Base-by-base conservation (phyloP, 2,329 filamentous ascomycete species). In the Sporothrix schenckii region DNA sequence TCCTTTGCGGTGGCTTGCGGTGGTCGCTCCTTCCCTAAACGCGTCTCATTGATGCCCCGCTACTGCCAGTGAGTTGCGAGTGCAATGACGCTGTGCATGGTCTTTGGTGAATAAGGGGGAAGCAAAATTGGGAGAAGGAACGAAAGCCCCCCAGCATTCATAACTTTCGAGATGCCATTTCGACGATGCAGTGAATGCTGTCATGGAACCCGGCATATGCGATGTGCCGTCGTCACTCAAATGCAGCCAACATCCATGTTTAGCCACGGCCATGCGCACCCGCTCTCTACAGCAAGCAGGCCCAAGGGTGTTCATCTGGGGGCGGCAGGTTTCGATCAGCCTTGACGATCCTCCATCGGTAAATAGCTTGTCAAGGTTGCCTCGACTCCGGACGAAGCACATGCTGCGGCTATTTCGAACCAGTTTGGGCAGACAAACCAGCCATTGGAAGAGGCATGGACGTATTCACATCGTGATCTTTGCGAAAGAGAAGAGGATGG, bases 341-440 rank as follows among this genome's bases (percentile, higher is more conserved):
- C 2, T 7, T 21, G 11, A 10, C 1, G 2, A 2, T 30, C 13
- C 39, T 27, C 54, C 39, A 60, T 39, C 34, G 50, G 4, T 2
- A 24, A 16, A 60, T 50, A 50, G 24, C 60, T 68, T 60, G 53
- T 41, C 63, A 10, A 44, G 27, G 27, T 66, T 53, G 47, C 49
- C 7, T 41, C 58, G 41, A 63, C 21, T 49, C 41, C 60, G 41
- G 41, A 49, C 21, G 27, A 14, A 19, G 24, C 61, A 65, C 44
- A 30, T 53, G 41, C 53, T 30, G 24, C 41, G 24, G 56, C 53
- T 68, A 44, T 39, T 47, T 50, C 53, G 53, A 41, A 52, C 60
- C 19, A 52, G 60, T 68, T 60, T 60, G 58, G 13, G 39, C 66
- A 41, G 66, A 68, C 53, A 60, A 68, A 60, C 24, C 49, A 19